Base-by-base conservation (phyloP, 331 rosid genomes). In the Quercus tomentella region DNA sequence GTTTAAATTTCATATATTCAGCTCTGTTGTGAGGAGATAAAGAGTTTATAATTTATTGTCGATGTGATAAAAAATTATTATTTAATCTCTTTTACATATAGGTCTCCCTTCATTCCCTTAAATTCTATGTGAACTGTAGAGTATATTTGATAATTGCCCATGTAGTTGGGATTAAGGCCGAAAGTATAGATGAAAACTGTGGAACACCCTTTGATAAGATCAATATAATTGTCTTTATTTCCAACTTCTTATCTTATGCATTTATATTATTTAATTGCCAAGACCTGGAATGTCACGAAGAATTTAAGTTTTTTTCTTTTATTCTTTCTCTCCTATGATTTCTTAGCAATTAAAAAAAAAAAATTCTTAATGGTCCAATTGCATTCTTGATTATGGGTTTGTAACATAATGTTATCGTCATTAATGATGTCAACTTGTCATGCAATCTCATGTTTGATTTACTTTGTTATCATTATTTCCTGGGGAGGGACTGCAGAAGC, bases 1-100 rank as follows among this genome's bases (percentile, higher is more conserved):
- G 79, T 82, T 62, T 87, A 66, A 74, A 75, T 77, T 74, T 23
- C 22, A 30, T 49, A 4, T 52, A 15, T 72, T 69, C 25, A 23
- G 26, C 73, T 17, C 71, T 22, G 25, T 7, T 56, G n/a, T 63
- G 70, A 63, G 41, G 70, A 63, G 43, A 16, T 28, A 28, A 15
- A 63, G 43, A 16, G 21, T 63, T 28, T 14, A 49, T 49, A 16
- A 20, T 63, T 28, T 49, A 49, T 14, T 49, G 55, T 49, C 55
- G 3, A 14, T 49, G 55, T 15, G 17, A 49, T 49, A 49, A 4
- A 49, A 49, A 49, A 3, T 49, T 49, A 49, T 49, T 49, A 49
- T 49, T 14, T 49, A 49, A 15, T 49, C 55, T 49, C 55, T 49
- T 10, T 49, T 49, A 14, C 18, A 49, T 49, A 1, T 49, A 49